Percentiles rank a stretch among this genome's conserved stretches.
These are phyloP conservation scores for Aspergillus kassunensis DNA, from an alignment of 495 filamentous ascomycete species.

Conservation along the genomic window DNA sequence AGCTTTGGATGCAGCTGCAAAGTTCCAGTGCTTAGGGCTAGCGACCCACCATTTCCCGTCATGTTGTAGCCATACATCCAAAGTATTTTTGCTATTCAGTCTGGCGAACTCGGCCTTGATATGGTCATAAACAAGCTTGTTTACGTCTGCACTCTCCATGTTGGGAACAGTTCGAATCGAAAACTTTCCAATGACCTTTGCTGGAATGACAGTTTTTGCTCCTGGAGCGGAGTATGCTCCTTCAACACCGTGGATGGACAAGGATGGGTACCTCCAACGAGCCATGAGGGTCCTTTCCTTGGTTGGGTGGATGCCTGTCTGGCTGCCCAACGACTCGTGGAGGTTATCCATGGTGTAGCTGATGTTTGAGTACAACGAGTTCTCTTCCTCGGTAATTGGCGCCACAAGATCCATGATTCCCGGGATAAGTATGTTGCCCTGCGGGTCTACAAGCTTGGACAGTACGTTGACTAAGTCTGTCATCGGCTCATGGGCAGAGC, in stretches of 20 bases:
- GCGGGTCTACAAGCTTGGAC: slow-evolving; percentile 74
- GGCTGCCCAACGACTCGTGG: slow-evolving; percentile 81
- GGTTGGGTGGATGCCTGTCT: slow-evolving; percentile 76
- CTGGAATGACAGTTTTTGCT: slow-evolving; percentile 97
- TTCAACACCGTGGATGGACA: slow-evolving; percentile 95
- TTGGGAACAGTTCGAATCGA: slow-evolving; percentile 95
- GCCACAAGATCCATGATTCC: slow-evolving; percentile 90
- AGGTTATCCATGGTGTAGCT: slow-evolving; percentile 94
- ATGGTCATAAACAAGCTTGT: slow-evolving; percentile 74
- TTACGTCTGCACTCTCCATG: slow-evolving; percentile 90
- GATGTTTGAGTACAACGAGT: slow-evolving; percentile 76
- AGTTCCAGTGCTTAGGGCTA: slow-evolving; percentile 97
- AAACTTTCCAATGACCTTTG: slow-evolving; percentile 97
- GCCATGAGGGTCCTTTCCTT: slow-evolving; percentile 92
- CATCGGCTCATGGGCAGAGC: slow-evolving; percentile 96
- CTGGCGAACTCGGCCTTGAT: slow-evolving; percentile 75
- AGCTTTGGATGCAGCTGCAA: slow-evolving; percentile 85
- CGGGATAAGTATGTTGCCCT: slow-evolving; percentile 85
- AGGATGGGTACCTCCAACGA: slow-evolving; percentile 87
- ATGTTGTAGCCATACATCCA: slow-evolving; percentile 77
- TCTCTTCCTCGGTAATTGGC: slow-evolving; percentile 80
- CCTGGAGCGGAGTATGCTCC: slow-evolving; percentile 91
- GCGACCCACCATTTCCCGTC: slow-evolving; percentile 98
- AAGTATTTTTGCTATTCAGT: slow-evolving; percentile 82
- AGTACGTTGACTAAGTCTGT: slow-evolving; percentile 85